Percentiles rank a stretch among this genome's conserved stretches.
Conservation (phyloP, 805 yeast genomes). For the Saturnispora mendoncae region DNA sequence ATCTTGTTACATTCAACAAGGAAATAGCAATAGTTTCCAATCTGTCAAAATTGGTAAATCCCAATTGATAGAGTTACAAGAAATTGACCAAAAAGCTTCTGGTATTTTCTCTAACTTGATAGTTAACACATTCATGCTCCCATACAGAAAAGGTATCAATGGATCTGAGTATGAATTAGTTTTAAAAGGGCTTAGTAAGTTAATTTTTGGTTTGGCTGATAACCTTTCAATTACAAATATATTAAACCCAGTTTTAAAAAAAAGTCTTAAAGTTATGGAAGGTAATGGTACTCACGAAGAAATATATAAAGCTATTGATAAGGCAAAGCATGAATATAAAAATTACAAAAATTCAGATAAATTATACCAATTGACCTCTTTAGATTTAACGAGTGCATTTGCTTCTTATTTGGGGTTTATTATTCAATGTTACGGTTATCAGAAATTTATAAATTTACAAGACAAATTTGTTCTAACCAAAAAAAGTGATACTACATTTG, state of each 20-base stretch:
- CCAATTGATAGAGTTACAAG: constrained; percentile 2
- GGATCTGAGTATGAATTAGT: not conserved
- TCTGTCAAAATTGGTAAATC: constrained; percentile 4
- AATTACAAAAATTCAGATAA: not conserved
- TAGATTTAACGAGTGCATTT: constrained; percentile 4
- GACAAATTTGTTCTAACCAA: not conserved
- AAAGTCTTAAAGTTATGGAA: not conserved
- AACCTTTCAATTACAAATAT: not conserved
- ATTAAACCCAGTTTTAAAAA: not conserved
- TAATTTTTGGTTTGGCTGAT: not conserved
- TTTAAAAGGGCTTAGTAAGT: not conserved
- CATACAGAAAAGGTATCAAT: constrained; percentile 1
- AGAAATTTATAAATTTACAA: not conserved
- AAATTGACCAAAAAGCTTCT: not conserved
- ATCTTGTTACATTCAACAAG: constrained; percentile 1
- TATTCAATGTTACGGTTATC: constrained; percentile 3
- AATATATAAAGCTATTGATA: not conserved
- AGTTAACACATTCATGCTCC: not conserved
- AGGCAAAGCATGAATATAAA: not conserved
- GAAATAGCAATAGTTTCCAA: constrained; percentile 3
- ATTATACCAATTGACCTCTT: not conserved
- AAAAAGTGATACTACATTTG: not conserved
- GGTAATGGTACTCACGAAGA: not conserved
- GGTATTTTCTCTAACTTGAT: not conserved
- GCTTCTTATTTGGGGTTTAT: constrained; percentile 3